Conservation (phyloP, 768 basidiomycete genomes). For the Mycena venus region DNA sequence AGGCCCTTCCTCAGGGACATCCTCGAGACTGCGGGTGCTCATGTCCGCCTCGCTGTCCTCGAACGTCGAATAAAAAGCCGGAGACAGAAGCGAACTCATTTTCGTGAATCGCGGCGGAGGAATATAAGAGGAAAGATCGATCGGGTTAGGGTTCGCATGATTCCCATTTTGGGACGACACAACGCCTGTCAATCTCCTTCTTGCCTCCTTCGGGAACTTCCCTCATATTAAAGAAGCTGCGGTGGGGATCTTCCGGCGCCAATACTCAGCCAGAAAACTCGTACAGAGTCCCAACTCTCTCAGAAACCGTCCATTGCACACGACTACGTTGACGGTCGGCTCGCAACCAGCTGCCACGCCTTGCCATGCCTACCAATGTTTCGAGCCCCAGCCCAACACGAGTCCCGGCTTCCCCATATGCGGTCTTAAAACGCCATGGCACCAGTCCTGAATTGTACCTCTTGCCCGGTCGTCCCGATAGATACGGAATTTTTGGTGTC, state of each 20-base stretch:
- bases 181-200: constrained; percentile 10
- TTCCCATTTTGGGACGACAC: not conserved
- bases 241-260: not conserved
- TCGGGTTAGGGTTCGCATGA: not conserved
- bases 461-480: not conserved
- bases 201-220: not conserved
- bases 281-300: not conserved
- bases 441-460: not conserved
- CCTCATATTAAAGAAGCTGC: not conserved
- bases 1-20: constrained; percentile 50
- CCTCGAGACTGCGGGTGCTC: constrained; percentile 46
- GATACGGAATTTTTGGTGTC: too few relatives aligned
- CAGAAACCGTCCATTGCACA: not conserved
- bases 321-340: not conserved
- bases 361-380: constrained; percentile 28
- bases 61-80: constrained; percentile 31
- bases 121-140: not conserved
- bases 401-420: too few relatives aligned
- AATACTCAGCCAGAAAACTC: not conserved
- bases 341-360: not conserved
- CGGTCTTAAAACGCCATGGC: not conserved
- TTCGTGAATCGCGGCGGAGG: not conserved
- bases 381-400: too few relatives aligned
- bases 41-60: constrained; percentile 38
- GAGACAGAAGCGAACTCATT: constrained; percentile 18